A percentile compares a stretch with the other conserved stretches of the same genome.
phyloP scores from a whole-genome alignment of 1,284 basidiomycete species.

The Ceratobasidium sp. region DNA sequence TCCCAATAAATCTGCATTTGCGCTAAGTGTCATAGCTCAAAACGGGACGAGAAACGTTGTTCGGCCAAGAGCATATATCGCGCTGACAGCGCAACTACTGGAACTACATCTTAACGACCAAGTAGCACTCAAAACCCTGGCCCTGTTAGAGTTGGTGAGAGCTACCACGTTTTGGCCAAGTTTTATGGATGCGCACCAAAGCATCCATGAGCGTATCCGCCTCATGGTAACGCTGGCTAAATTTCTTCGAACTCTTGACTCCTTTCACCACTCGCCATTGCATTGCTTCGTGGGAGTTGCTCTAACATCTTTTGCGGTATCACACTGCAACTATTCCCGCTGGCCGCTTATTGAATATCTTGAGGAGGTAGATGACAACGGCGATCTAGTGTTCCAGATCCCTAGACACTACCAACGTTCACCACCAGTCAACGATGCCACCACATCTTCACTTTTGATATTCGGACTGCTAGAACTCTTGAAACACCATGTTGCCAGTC shows the following conservation, averaged over 20 bases:
- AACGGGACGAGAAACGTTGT: too few relatives aligned
- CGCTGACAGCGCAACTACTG: background rate
- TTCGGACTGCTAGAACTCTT: slow-evolving; percentile 15
- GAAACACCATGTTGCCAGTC: background rate
- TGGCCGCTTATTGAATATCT: too few relatives aligned
- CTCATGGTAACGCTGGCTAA: background rate
- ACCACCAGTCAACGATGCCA: background rate
- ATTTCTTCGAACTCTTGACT: background rate
- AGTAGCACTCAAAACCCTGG: background rate
- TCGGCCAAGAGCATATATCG: background rate
- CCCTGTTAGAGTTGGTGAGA: background rate
- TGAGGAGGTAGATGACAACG: too few relatives aligned
- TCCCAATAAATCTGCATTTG: too few relatives aligned
- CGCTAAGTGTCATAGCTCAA: too few relatives aligned
- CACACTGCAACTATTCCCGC: background rate
- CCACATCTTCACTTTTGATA: background rate
- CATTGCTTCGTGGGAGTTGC: background rate
- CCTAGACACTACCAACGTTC: background rate
- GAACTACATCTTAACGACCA: background rate
- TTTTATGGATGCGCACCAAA: background rate
- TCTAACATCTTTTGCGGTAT: background rate
- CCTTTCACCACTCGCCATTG: too few relatives aligned
- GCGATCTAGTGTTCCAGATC: background rate
- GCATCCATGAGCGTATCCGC: background rate
- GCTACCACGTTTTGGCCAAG: background rate